Conservation (phyloP, 176 grass and related monocot species). For the Triticum aestivum region DNA sequence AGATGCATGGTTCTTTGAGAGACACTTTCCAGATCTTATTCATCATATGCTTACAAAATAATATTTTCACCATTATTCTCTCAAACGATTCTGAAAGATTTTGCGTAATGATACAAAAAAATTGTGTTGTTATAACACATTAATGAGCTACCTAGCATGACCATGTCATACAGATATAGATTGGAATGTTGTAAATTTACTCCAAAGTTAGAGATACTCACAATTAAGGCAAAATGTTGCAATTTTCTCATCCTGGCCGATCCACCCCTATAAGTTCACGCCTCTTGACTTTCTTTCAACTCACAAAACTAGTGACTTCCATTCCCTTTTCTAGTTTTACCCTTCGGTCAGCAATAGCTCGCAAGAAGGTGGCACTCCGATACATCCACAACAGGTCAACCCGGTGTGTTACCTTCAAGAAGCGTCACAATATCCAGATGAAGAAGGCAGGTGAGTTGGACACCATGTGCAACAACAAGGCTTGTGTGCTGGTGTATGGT, state of each 20-base stretch:
- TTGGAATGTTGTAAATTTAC: too few relatives aligned
- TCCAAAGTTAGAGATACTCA: too few relatives aligned
- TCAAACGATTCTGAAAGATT: too few relatives aligned
- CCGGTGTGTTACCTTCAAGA: slow-evolving; percentile 14
- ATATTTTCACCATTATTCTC: too few relatives aligned
- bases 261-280: not conserved
- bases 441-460: slow-evolving; percentile 36
- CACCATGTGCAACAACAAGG: slow-evolving; percentile 13
- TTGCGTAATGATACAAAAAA: too few relatives aligned
- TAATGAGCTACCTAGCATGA: too few relatives aligned
- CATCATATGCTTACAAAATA: too few relatives aligned
- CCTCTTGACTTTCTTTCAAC: not conserved
- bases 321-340: too few relatives aligned
- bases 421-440: not conserved
- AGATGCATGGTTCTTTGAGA: not conserved
- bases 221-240: too few relatives aligned
- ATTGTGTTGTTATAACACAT: too few relatives aligned
- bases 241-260: not conserved
- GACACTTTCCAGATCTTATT: too few relatives aligned
- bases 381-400: slow-evolving; percentile 15
- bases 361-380: slow-evolving; percentile 26
- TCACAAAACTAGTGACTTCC: not conserved
- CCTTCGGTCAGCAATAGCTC: slow-evolving; percentile 1
- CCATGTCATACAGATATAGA: too few relatives aligned
- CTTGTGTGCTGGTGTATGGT: slow-evolving; percentile 24